Conservation (phyloP, 2,329 filamentous ascomycete species). For the Colletotrichum liaoningense region DNA sequence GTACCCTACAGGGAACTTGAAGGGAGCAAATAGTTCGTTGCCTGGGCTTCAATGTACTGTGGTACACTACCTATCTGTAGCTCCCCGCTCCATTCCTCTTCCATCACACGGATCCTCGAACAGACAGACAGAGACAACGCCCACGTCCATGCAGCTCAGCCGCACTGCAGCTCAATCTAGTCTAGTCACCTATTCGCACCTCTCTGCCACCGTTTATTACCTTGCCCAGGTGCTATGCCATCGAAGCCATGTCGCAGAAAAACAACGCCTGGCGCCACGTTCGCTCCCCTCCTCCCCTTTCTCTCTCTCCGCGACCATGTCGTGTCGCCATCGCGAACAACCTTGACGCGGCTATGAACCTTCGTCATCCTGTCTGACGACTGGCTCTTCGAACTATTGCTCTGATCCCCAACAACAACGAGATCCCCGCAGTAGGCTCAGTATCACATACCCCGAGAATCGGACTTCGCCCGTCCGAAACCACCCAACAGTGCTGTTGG, state of each 20-base stretch:
- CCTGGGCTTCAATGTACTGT: background rate
- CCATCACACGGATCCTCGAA: background rate
- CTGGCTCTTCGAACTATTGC: background rate
- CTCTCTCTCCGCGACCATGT: background rate
- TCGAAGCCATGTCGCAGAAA: slow-evolving; percentile 28
- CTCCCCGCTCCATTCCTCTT: background rate
- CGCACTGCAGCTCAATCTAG: slow-evolving; percentile 29
- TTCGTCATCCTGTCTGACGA: background rate
- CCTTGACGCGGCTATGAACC: slow-evolving; percentile 1
- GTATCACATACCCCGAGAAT: background rate
- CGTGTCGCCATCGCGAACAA: background rate
- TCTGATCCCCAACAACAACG: background rate
- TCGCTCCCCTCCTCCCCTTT: background rate
- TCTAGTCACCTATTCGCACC: slow-evolving; percentile 11
- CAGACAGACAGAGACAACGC: background rate
- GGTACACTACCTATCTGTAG: background rate
- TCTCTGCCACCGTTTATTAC: background rate
- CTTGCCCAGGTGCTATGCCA: slow-evolving; percentile 1
- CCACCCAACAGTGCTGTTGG: background rate
- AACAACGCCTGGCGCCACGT: slow-evolving; percentile 29
- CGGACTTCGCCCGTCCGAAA: background rate
- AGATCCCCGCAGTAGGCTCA: background rate
- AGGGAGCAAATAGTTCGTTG: background rate
- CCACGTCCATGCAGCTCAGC: slow-evolving; percentile 23
- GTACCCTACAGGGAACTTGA: no score